Evolutionary conservation across 2,329 filamentous ascomycete species (phyloP).

Genomic region (Trichoderma sp.): DNA sequence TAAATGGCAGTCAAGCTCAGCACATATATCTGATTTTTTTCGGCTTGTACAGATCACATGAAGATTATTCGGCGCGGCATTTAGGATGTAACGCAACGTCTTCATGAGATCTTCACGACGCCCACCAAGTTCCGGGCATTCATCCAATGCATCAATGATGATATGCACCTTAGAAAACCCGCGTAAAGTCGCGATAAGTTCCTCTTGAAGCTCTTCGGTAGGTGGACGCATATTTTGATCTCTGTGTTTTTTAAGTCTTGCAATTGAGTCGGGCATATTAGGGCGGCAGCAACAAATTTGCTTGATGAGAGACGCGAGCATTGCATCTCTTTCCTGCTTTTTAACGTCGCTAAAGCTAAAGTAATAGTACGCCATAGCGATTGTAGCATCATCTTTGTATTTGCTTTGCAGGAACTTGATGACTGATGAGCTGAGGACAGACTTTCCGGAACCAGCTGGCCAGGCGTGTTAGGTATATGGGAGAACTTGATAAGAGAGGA

Average conservation of each 20-base stretch:
- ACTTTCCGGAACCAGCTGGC: conserved; percentile 5
- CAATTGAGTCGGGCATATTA: conserved; percentile 2
- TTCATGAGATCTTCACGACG: background rate
- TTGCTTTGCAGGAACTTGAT: background rate
- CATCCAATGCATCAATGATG: conserved; percentile 14
- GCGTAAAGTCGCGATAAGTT: background rate
- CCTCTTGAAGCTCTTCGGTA: background rate
- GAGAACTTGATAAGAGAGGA: background rate
- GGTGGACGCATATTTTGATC: background rate
- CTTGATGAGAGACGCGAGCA: conserved; percentile 18
- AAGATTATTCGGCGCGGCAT: background rate
- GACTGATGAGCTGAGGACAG: background rate
- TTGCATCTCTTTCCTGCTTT: background rate
- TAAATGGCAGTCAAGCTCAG: background rate
- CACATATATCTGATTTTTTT: background rate
- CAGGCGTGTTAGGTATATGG: background rate
- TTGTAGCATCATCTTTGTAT: background rate
- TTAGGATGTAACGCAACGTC: background rate
- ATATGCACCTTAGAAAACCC: conserved; percentile 8
- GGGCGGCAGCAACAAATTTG: conserved; percentile 8
- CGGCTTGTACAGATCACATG: conserved; percentile 18
- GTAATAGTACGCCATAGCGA: conserved; percentile 1
- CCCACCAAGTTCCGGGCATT: conserved; percentile 1
- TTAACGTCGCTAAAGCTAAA: conserved; percentile 14
- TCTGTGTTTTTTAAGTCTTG: background rate